These are phyloP conservation scores for Chytriomyces sp. DNA, from an alignment of 192 early-diverging fungal genomes.

Conservation along the genomic window DNA sequence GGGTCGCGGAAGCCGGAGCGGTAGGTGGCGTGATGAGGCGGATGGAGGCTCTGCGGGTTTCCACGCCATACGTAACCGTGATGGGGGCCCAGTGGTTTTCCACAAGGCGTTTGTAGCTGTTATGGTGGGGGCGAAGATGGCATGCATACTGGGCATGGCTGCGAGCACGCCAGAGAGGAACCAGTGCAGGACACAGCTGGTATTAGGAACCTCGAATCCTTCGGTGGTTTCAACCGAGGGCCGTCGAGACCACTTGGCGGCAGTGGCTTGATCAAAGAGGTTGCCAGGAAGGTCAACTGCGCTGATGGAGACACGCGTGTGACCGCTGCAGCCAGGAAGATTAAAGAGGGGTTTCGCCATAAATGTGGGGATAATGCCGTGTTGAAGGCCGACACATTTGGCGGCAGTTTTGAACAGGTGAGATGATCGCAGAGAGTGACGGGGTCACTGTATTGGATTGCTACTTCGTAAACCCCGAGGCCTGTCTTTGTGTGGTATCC, in stretches of 20 bases:
- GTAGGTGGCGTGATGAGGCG: constrained; percentile 76
- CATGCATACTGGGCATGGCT: constrained; percentile 63
- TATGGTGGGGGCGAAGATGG: constrained; percentile 77
- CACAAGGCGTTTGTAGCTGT: constrained; percentile 80
- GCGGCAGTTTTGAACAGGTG: constrained; percentile 75
- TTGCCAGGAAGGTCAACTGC: constrained; percentile 11
- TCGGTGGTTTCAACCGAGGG: not conserved
- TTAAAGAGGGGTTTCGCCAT: constrained; percentile 80
- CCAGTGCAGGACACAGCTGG: constrained; percentile 14
- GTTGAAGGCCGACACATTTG: constrained; percentile 71
- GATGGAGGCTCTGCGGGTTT: constrained; percentile 69
- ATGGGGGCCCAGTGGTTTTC: constrained; percentile 85
- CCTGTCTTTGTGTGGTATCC: constrained; percentile 81
- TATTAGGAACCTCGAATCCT: not conserved
- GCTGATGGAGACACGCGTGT: constrained; percentile 63
- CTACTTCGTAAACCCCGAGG: constrained; percentile 83
- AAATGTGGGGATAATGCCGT: constrained; percentile 75
- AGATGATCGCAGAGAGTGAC: constrained; percentile 66
- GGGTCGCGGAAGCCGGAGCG: constrained; percentile 63
- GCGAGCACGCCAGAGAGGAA: constrained; percentile 18
- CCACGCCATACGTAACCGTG: constrained; percentile 77
- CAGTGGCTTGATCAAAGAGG: constrained; percentile 2
- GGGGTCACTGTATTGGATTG: constrained; percentile 64
- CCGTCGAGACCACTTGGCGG: not conserved
- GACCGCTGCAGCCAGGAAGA: constrained; percentile 80